phyloP scores from a whole-genome alignment of 2,329 filamentous ascomycete species.

The Phoma sp. region DNA sequence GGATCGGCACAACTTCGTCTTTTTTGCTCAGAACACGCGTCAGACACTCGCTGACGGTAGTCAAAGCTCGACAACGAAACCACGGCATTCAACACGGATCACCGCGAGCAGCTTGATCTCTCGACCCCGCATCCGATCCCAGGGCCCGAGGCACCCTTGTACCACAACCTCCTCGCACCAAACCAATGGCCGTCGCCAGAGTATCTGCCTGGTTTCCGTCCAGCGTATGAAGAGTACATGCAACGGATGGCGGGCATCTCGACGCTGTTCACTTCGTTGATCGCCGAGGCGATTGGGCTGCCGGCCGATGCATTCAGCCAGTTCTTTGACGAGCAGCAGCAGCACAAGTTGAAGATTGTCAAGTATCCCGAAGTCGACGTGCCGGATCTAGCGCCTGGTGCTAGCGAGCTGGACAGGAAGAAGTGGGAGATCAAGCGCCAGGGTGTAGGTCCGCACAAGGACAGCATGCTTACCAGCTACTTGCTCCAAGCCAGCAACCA shows the following conservation, averaged over 20 bases:
- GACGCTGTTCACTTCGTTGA: constrained; percentile 76
- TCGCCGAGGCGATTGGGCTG: constrained; percentile 82
- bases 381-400: constrained; percentile 33
- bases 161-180: constrained; percentile 77
- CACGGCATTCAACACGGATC: constrained; percentile 77
- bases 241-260: constrained; percentile 74
- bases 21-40: not conserved
- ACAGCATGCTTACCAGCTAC: constrained; percentile 83
- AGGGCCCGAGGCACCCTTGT: constrained; percentile 66
- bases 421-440: constrained; percentile 63
- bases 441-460: constrained; percentile 79
- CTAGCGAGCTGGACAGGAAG: constrained; percentile 44
- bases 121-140: constrained; percentile 78
- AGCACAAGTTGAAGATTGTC: constrained; percentile 90
- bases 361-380: constrained; percentile 74
- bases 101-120: constrained; percentile 86
- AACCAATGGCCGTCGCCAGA: constrained; percentile 76
- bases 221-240: constrained; percentile 77
- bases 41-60: constrained; percentile 31
- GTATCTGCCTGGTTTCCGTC: constrained; percentile 70
- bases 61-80: constrained; percentile 62
- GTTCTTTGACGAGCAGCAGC: constrained; percentile 75
- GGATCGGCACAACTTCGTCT: constrained; percentile 9
- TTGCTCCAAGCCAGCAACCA: constrained; percentile 81
- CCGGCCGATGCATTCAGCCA: constrained; percentile 72